Evolutionary conservation across 805 yeast species (phyloP).

Genomic region (Candida pseudoglaebosa): DNA sequence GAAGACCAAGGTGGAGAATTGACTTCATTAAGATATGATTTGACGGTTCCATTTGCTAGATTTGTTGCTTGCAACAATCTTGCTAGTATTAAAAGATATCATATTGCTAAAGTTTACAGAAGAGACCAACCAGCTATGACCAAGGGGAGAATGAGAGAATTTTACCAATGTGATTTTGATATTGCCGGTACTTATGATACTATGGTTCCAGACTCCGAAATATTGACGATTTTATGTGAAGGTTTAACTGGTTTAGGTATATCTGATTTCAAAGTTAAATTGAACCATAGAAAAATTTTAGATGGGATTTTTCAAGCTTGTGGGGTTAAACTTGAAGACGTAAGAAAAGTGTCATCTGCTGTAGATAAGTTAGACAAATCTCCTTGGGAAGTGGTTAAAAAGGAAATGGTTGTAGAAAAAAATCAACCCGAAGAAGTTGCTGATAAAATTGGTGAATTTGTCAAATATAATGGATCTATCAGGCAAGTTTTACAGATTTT

Average conservation of each 20-base stretch:
- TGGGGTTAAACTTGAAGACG: slow-evolving; percentile 93
- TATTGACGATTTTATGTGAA: slow-evolving; percentile 74
- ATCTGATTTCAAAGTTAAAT: slow-evolving; percentile 81
- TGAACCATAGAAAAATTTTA: slow-evolving; percentile 91
- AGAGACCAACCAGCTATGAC: slow-evolving; percentile 99
- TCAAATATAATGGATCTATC: slow-evolving; percentile 76
- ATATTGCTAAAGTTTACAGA: slow-evolving; percentile 96
- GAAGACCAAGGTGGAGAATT: slow-evolving; percentile 99
- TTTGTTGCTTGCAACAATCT: slow-evolving; percentile 94
- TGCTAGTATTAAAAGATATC: slow-evolving; percentile 86
- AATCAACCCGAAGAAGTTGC: slow-evolving; percentile 89
- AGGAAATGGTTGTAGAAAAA: slow-evolving; percentile 90
- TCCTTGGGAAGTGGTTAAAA: slow-evolving; percentile 93
- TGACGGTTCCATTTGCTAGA: slow-evolving; percentile 98
- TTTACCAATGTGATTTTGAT: slow-evolving; percentile 98
- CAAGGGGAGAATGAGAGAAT: slow-evolving; percentile 99
- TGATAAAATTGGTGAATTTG: slow-evolving; percentile 87
- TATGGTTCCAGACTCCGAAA: slow-evolving; percentile 97
- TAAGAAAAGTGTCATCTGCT: slow-evolving; percentile 88
- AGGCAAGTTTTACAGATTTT: slow-evolving; percentile 56
- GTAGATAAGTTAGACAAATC: slow-evolving; percentile 94
- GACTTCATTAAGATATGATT: slow-evolving; percentile 90
- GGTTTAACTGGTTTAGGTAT: slow-evolving; percentile 84
- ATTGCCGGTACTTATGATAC: slow-evolving; percentile 88
- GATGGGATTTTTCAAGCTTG: slow-evolving; percentile 95